These are phyloP conservation scores for Penicillium aurantiogriseum DNA, from an alignment of 2,329 filamentous ascomycete species.

Conservation along the genomic window DNA sequence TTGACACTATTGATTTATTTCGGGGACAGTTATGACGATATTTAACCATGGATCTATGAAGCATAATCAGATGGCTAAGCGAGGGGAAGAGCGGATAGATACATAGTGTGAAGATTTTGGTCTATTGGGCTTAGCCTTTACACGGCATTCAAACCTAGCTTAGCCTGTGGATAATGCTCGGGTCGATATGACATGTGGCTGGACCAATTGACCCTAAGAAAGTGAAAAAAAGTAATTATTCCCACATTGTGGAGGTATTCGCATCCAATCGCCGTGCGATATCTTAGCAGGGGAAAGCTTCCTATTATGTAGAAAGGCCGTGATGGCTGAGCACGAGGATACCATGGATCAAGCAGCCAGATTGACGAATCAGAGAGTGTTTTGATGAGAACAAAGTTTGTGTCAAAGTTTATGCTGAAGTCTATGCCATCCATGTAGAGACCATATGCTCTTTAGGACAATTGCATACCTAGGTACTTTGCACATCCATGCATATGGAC, in stretches of 20 bases:
- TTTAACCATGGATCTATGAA: background rate
- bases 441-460: background rate
- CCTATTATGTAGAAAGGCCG: background rate
- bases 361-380: background rate
- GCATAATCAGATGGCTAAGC: background rate
- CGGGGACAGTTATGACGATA: background rate
- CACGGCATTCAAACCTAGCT: too few species aligned
- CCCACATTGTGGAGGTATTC: background rate
- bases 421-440: background rate
- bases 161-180: background rate
- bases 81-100: background rate
- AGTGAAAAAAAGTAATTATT: background rate
- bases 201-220: too few species aligned
- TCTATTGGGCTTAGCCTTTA: background rate
- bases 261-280: background rate
- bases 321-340: background rate
- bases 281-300: background rate
- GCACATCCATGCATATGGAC: too few species aligned
- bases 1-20: constrained; percentile 1
- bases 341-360: background rate
- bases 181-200: background rate
- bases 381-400: background rate
- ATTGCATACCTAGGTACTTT: background rate
- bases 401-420: too few species aligned
- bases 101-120: background rate